phyloP scores from a whole-genome alignment of 164 flowering plant species.

The Cinnamomum chago region DNA sequence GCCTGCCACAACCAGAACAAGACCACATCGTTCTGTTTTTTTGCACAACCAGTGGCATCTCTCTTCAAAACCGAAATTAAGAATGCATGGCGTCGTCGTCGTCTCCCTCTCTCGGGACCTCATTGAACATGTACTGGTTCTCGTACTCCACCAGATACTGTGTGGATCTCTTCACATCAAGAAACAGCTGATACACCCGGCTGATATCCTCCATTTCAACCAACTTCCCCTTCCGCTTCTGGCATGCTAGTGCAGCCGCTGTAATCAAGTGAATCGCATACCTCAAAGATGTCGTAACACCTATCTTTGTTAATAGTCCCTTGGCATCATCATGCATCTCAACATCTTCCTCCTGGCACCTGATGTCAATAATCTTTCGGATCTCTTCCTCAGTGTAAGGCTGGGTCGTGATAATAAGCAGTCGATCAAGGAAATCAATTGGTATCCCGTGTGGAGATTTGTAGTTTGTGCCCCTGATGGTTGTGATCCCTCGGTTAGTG shows the following conservation, averaged over 20 bases:
- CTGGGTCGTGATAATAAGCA: slow-evolving; percentile 82
- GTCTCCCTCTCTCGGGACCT: slow-evolving; percentile 42
- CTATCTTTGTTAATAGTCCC: slow-evolving; percentile 46
- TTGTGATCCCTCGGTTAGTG: slow-evolving; percentile 85
- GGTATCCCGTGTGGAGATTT: slow-evolving; percentile 98
- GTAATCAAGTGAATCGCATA: slow-evolving; percentile 91
- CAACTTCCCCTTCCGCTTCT: slow-evolving; percentile 75
- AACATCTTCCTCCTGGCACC: slow-evolving; percentile 93
- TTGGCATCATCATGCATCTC: slow-evolving; percentile 88
- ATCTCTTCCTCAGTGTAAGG: slow-evolving; percentile 85
- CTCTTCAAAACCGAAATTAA: slow-evolving; percentile 9
- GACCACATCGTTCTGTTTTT: neutral
- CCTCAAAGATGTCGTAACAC: slow-evolving; percentile 40
- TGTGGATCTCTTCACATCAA: slow-evolving; percentile 85
- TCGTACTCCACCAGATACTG: slow-evolving; percentile 92
- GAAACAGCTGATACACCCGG: slow-evolving; percentile 70
- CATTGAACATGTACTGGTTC: slow-evolving; percentile 81
- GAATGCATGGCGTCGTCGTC: slow-evolving; percentile 54
- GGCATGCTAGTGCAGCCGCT: slow-evolving; percentile 78
- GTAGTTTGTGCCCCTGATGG: slow-evolving; percentile 74
- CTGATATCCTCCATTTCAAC: slow-evolving; percentile 80
- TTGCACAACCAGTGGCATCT: too few relatives aligned
- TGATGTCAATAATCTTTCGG: slow-evolving; percentile 67
- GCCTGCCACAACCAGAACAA: too few relatives aligned
- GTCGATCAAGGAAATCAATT: slow-evolving; percentile 79